Base-by-base conservation (phyloP, 257 asterid species). In the Fraxinus anomala region DNA sequence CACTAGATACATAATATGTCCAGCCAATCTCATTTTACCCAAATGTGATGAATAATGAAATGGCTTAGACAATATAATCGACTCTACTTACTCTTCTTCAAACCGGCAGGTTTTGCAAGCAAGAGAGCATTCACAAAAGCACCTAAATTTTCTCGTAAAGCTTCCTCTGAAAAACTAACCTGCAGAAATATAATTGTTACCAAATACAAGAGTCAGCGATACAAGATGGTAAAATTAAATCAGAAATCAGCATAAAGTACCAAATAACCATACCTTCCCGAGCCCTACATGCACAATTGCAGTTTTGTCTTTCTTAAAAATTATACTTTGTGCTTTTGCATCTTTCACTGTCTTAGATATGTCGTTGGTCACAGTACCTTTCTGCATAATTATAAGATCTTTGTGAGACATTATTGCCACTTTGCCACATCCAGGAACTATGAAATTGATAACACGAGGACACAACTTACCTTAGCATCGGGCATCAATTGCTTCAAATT, bases 261-360 rank as follows among this genome's bases (percentile, higher is more conserved):
- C 17, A 80, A 59, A 51, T 23, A 66, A 71, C 33, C 65, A 76
- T 81, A 95, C 99, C 99, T 95, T 93, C 82, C 99, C 99, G n/a
- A 95, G 86, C 68, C 97, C 97, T 49, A 88, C 96, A 79, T 95
- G 99, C 81, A 93, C 98, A 74, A 95, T 93, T 81, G 99, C 99
- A 82, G 96, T 90, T 90, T 93, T 95, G 77, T 95, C 99, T 83
- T 95, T 95, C 83, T 91, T 91, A 89, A 93, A 95, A 73, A 84
- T 88, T 79, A 93, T 87, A 65, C 92, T 85, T 75, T 79, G 90
- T 82, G 81, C 92, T 81, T 89, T 92, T 9, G 97, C 91, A 70
- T 88, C 97, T 88, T 85, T 90, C 78, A 93, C 97, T 33, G 94
- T 88, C 63, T 87, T 87, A 30, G 91, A 63, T 69, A 95, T 86